Evolutionary conservation across 768 basidiomycete genomes (phyloP).

Genomic region (Suillus americanus): DNA sequence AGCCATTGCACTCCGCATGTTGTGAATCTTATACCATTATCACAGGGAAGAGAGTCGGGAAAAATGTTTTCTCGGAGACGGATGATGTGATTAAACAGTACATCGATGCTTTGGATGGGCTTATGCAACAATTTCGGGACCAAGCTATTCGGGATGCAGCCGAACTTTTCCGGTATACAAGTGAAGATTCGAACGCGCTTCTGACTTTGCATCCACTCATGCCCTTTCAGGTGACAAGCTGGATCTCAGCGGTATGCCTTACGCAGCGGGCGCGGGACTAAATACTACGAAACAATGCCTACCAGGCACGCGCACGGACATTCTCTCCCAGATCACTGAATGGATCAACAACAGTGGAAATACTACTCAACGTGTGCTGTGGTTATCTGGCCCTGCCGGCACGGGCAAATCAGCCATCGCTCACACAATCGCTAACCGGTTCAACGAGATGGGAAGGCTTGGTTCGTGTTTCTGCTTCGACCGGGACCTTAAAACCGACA

Average conservation of each 20-base stretch:
- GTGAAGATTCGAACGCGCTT: background rate
- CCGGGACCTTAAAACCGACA: no score
- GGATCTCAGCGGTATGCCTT: background rate
- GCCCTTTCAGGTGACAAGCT: background rate
- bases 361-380: slow-evolving; percentile 14
- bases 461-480: slow-evolving; percentile 1
- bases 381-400: slow-evolving; percentile 24
- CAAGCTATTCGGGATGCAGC: background rate
- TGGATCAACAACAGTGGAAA: slow-evolving; percentile 11
- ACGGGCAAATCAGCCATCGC: slow-evolving; percentile 13
- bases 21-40: no score
- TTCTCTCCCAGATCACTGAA: slow-evolving; percentile 14
- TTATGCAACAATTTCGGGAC: background rate
- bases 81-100: background rate
- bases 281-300: slow-evolving; percentile 12
- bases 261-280: background rate
- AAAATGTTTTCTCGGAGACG: background rate
- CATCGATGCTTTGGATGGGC: background rate
- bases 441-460: background rate
- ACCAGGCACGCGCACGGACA: slow-evolving; percentile 12
- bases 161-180: background rate
- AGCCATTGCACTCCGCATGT: no score
- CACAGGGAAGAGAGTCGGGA: background rate
- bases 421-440: background rate
- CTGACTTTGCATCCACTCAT: rapidly evolving